Conservation (phyloP, 495 filamentous ascomycete genomes). For the Pyrenopolyporus hunteri region DNA sequence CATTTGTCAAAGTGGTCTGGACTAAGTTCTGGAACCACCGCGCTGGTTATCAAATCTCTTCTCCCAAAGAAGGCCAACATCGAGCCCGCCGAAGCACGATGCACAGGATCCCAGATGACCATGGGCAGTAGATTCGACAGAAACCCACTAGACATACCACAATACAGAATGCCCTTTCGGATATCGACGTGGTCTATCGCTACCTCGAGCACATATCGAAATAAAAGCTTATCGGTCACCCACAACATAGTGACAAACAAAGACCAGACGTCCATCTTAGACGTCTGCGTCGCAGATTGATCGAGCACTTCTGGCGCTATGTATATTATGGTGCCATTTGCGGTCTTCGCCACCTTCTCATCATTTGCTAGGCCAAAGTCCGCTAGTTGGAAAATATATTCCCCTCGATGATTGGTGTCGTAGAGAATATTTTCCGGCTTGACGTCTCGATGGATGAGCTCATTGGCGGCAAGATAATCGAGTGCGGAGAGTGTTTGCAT, state of each 20-base stretch:
- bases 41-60: background rate
- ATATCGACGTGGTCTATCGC: background rate
- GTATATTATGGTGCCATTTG: constrained; percentile 39
- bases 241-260: constrained; percentile 47
- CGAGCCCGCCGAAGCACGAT: constrained; percentile 5
- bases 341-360: constrained; percentile 14
- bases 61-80: background rate
- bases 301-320: constrained; percentile 45
- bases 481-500: constrained; percentile 47
- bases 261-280: constrained; percentile 51
- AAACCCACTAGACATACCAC: background rate
- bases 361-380: constrained; percentile 45
- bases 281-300: constrained; percentile 35
- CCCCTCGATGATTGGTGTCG: constrained; percentile 8
- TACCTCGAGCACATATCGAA: background rate
- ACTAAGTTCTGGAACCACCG: background rate
- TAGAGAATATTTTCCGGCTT: constrained; percentile 80
- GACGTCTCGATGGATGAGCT: constrained; percentile 77
- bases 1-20: background rate
- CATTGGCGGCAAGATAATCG: constrained; percentile 47
- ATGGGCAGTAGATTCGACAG: background rate
- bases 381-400: constrained; percentile 42
- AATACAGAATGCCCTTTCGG: background rate
- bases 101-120: background rate
- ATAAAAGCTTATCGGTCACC: background rate